phyloP scores from a whole-genome alignment of 345 rosid species.

The Moricandia arvensis region DNA sequence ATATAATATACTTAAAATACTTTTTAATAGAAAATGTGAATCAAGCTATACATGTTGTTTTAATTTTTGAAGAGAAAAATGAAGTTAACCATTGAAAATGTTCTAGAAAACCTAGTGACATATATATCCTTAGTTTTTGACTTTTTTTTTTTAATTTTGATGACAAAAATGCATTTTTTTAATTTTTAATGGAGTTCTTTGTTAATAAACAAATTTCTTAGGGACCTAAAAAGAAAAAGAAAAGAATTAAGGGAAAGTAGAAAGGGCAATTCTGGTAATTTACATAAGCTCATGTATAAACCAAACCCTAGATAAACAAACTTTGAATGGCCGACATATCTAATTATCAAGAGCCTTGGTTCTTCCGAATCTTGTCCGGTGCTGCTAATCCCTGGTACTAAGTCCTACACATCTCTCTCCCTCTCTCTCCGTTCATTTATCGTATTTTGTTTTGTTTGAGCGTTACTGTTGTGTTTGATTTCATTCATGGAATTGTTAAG shows the following conservation, averaged over 20 bases:
- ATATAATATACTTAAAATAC: too few relatives aligned
- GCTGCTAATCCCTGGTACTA: slow-evolving; percentile 36
- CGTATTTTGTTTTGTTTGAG: neutral
- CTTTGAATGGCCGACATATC: slow-evolving; percentile 19
- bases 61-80: too few relatives aligned
- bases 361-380: slow-evolving; percentile 7
- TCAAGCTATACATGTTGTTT: too few relatives aligned
- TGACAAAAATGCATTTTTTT: too few relatives aligned
- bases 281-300: neutral
- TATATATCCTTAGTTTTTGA: too few relatives aligned
- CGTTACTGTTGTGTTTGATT: neutral
- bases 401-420: neutral
- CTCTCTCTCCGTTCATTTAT: neutral
- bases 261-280: slow-evolving; percentile 5
- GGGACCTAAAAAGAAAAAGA: neutral
- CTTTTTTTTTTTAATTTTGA: too few relatives aligned
- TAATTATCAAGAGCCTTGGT: neutral
- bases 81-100: too few relatives aligned
- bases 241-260: neutral
- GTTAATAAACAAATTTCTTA: neutral
- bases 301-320: slow-evolving; percentile 26
- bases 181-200: neutral
- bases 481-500: neutral
- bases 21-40: too few relatives aligned
- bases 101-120: too few relatives aligned